Evolutionary conservation across 192 early-diverging fungal species (phyloP), one percentile per base, ranked within the genome.

Genomic region (Oehlia diaphana): DNA sequence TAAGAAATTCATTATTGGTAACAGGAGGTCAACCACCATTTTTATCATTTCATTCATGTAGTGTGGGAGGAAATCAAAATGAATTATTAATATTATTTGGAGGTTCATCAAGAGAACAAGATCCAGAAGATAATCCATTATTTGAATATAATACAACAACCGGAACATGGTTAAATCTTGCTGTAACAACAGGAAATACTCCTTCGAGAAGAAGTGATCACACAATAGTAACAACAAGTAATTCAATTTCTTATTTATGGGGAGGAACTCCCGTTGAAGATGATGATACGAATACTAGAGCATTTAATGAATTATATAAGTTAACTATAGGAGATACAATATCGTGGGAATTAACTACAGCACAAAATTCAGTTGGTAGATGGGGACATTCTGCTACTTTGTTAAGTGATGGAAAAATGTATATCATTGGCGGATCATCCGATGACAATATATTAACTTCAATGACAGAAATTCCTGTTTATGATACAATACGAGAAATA

Each of bases 181-280:
- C 47, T 58, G 28, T 63, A 19, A 13, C 50, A 16, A 53, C 16
- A 53, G 53, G 4, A 58, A 53, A 67, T n/a, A 28, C 31, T n/a
- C 76, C 77, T 14, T 0, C 69, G 13, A 66, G 67, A n/a, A 16
- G 47, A 72, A 72, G 58, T 49, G 77, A 82, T 9, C 81, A 82
- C 58, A 73, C 69, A 2, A 50, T 70, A 49, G 33, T 61, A n/a
- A 73, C 76, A 2, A 50, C 39, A n/a, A 72, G 72, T 33, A 67
- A 67, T 21, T 68, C 76, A n/a, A 79, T 65, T 31, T 26, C 53
- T 28, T 82, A 72, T 72, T 31, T 82, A n/a, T 82, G 79, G 71
- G 81, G 81, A 19, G 81, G 81, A 69, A 65, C 44, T 16, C 65
- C 65, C 12, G 9, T 16, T 31, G 33, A 10, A 16, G 33, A 0